A percentile compares a stretch with the other conserved stretches of the same genome.
phyloP scores from a whole-genome alignment of 2,329 filamentous ascomycete genomes.

The Apiospora saccharicola region DNA sequence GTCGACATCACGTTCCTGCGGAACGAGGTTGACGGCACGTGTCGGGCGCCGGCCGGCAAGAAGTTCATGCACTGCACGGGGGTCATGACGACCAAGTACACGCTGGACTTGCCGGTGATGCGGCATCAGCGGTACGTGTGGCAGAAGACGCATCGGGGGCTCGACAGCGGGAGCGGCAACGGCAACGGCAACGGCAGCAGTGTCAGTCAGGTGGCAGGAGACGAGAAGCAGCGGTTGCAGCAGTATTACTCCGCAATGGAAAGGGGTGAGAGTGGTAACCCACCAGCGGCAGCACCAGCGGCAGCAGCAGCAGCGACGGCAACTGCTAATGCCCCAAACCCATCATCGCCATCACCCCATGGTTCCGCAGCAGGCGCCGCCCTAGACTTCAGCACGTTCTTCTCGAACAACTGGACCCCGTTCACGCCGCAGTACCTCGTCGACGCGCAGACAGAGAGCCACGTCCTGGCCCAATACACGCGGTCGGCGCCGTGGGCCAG shows the following conservation, averaged over 20 bases:
- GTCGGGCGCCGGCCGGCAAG: too few relatives aligned
- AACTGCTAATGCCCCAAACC: too few relatives aligned
- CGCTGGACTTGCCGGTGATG: background rate
- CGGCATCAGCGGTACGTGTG: background rate
- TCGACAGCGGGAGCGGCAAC: background rate
- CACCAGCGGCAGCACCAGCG: too few relatives aligned
- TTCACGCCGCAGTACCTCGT: slow-evolving; percentile 14
- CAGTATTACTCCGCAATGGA: background rate
- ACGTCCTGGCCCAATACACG: slow-evolving; percentile 10
- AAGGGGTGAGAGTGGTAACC: background rate
- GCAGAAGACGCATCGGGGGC: background rate
- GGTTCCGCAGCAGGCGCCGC: background rate
- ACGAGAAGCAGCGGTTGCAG: background rate
- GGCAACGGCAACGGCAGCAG: background rate
- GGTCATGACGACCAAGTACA: slow-evolving; percentile 7
- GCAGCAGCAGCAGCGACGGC: background rate
- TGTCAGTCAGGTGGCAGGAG: background rate
- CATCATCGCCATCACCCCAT: background rate
- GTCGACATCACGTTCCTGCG: slow-evolving; percentile 11
- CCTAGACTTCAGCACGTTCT: background rate
- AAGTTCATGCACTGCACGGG: background rate
- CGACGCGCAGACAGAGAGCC: background rate
- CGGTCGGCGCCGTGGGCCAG: slow-evolving; percentile 7
- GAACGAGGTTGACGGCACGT: background rate
- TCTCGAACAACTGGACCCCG: slow-evolving; percentile 6